phyloP scores from a whole-genome alignment of 140 eudicot species.

The Ambrosia hybrid region DNA sequence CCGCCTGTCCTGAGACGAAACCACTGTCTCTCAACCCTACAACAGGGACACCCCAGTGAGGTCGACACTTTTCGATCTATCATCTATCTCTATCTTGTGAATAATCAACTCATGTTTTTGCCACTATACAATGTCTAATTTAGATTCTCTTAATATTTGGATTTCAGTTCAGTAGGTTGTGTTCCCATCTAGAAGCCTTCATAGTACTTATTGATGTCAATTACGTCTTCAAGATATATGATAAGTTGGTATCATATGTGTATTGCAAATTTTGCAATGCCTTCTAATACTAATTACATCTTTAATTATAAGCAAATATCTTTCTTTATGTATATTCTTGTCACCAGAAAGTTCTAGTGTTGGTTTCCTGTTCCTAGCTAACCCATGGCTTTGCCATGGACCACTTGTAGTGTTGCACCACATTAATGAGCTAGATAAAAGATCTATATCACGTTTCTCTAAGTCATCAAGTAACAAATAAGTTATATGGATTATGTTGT shows the following conservation, averaged over 20 bases:
- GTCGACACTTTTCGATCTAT: neutral
- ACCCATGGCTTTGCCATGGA: conserved; percentile 16
- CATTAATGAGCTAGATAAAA: conserved; percentile 14
- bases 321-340: conserved; percentile 11
- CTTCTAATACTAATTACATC: conserved; percentile 11
- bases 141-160: neutral
- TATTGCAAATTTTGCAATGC: neutral
- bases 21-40: no score
- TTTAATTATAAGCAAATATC: neutral
- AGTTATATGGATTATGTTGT: neutral
- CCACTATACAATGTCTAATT: conserved; percentile 13
- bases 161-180: conserved; percentile 15
- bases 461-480: neutral
- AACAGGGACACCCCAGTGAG: no score
- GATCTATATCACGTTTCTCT: neutral
- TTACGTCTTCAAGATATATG: neutral
- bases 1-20: no score
- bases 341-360: conserved; percentile 26
- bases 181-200: neutral
- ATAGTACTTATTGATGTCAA: neutral
- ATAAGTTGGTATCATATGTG: conserved; percentile 1
- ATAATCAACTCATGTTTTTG: conserved; percentile 15
- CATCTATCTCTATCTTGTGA: conserved; percentile 9
- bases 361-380: conserved; percentile 21
- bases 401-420: conserved; percentile 12